Evolutionary conservation across 192 early-diverging fungal genomes (phyloP).

Genomic region (Linnemannia exigua): DNA sequence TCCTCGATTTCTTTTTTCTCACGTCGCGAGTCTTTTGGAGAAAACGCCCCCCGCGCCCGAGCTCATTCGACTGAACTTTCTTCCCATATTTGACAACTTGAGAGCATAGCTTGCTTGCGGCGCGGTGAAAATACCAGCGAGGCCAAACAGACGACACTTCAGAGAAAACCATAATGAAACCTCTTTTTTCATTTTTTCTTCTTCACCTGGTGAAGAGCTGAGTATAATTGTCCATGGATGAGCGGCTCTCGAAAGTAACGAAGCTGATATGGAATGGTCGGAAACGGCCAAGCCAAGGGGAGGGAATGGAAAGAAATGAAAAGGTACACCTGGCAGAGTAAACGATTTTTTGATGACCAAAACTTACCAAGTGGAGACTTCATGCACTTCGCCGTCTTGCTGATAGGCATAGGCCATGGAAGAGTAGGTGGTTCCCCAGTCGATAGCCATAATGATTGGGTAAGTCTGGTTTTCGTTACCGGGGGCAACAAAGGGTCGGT

Average conservation of each 20-base stretch:
- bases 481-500: slow-evolving; percentile 17
- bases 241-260: background rate
- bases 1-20: no score
- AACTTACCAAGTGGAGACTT: slow-evolving; percentile 57
- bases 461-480: slow-evolving; percentile 27
- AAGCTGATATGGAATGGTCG: background rate
- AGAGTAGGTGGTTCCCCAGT: slow-evolving; percentile 65
- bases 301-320: background rate
- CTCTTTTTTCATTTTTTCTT: background rate
- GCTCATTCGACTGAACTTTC: no score
- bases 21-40: no score
- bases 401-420: slow-evolving; percentile 66
- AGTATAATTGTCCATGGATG: background rate
- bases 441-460: slow-evolving; percentile 51
- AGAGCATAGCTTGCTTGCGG: background rate
- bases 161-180: background rate
- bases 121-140: background rate
- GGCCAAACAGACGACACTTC: background rate
- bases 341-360: background rate
- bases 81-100: no score
- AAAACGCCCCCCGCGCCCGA: no score
- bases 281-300: background rate
- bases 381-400: slow-evolving; percentile 63
- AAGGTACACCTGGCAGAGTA: background rate
- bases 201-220: background rate